Conservation (phyloP, 176 grass and related monocot genomes). For the Rhynchospora pubera region DNA sequence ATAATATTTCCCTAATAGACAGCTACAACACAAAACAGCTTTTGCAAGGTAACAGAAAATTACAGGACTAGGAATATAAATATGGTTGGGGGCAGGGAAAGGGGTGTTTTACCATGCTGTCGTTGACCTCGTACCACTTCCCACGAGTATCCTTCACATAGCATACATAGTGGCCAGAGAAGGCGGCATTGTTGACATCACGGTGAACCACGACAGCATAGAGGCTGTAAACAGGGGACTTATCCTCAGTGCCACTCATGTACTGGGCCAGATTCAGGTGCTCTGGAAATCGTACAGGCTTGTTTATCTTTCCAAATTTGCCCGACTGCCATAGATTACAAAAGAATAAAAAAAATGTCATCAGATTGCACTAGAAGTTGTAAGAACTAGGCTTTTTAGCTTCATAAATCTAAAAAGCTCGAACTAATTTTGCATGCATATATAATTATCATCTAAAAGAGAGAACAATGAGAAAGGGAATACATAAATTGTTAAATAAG, state of each 20-base stretch:
- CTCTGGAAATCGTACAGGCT: slow-evolving; percentile 53
- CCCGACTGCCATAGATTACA: slow-evolving; percentile 47
- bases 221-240: slow-evolving; percentile 56
- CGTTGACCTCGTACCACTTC: slow-evolving; percentile 73
- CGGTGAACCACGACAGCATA: slow-evolving; percentile 88
- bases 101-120: slow-evolving; percentile 55
- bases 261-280: slow-evolving; percentile 60
- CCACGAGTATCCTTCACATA: slow-evolving; percentile 72
- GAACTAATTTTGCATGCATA: background rate
- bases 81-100: background rate
- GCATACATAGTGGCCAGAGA: slow-evolving; percentile 85
- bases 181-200: slow-evolving; percentile 52
- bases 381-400: background rate
- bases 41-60: slow-evolving; percentile 13
- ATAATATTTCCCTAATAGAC: no score
- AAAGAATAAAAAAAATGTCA: background rate
- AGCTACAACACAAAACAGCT: background rate
- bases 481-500: background rate
- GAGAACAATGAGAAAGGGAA: background rate
- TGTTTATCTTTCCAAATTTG: slow-evolving; percentile 65
- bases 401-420: background rate
- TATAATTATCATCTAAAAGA: background rate
- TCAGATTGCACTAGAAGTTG: background rate
- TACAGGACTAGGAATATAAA: slow-evolving; percentile 1
- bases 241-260: slow-evolving; percentile 67